Percentiles rank a stretch among this genome's conserved stretches.
phyloP scores from a whole-genome alignment of 495 filamentous ascomycete species.

The Trichoderma virens region DNA sequence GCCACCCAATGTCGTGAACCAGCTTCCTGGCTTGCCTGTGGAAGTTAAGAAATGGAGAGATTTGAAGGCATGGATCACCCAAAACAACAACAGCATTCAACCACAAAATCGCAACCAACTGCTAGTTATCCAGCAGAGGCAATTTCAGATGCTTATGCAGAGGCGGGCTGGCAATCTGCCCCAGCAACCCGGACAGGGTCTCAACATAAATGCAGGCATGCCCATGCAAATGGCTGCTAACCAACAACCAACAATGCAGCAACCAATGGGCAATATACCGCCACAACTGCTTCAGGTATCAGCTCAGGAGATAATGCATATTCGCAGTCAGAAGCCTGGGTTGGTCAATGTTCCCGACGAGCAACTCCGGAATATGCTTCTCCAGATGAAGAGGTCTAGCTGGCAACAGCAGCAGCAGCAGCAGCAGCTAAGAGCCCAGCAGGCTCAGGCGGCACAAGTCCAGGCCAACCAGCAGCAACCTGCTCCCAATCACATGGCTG shows the following conservation, averaged over 20 bases:
- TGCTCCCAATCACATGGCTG: neutral
- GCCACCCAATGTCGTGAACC: conserved; percentile 18
- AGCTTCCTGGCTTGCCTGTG: conserved; percentile 38
- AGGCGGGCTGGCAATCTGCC: conserved; percentile 23
- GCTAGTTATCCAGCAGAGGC: conserved; percentile 44
- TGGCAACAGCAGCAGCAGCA: conserved; percentile 17
- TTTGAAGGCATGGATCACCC: conserved; percentile 53
- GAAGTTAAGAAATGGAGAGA: conserved; percentile 65
- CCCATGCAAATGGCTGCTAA: neutral
- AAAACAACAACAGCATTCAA: conserved; percentile 40
- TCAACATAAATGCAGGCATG: conserved; percentile 13
- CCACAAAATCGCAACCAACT: conserved; percentile 38
- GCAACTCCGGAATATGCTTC: conserved; percentile 9
- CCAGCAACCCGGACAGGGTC: conserved; percentile 22
- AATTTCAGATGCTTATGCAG: conserved; percentile 35
- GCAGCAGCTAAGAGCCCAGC: conserved; percentile 10
- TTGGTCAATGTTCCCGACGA: conserved; percentile 12
- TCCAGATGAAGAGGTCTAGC: conserved; percentile 1
- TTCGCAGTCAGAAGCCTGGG: conserved; percentile 10
- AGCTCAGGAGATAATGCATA: conserved; percentile 9
- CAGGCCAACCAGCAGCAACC: conserved; percentile 8
- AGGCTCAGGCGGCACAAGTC: neutral
- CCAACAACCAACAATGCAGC: conserved; percentile 8
- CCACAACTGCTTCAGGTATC: conserved; percentile 11
- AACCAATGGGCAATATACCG: neutral